A percentile compares a stretch with the other conserved stretches of the same genome.
Evolutionary conservation across 768 basidiomycete species (phyloP).

Genomic region (Trametes cingulata): DNA sequence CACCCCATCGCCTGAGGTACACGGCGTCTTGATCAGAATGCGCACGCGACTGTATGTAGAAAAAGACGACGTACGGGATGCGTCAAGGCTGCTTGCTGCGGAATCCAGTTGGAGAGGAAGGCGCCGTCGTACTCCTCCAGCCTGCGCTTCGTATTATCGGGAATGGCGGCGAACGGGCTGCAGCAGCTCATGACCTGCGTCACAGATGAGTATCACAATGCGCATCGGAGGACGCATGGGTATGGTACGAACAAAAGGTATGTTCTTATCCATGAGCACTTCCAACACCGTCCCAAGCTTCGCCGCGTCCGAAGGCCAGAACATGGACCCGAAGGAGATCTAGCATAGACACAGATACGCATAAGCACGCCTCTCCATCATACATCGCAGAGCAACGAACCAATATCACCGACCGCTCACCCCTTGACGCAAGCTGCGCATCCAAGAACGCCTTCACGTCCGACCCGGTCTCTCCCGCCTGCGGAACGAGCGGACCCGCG

Average conservation of each 20-base stretch:
- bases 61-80: background rate
- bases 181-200: background rate
- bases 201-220: background rate
- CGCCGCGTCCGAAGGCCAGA: slow-evolving; percentile 4
- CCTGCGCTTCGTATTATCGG: background rate
- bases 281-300: slow-evolving; percentile 1
- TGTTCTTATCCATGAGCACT: slow-evolving; percentile 1
- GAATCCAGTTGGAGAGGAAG: background rate
- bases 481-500: slow-evolving; percentile 18
- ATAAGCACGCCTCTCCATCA: background rate
- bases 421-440: slow-evolving; percentile 7
- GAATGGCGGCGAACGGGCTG: background rate
- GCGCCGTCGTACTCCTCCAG: background rate
- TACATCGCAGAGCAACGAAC: background rate
- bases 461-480: background rate
- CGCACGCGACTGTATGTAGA: background rate
- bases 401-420: slow-evolving; percentile 20
- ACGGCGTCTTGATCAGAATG: background rate
- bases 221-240: too few species aligned
- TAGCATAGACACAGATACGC: background rate
- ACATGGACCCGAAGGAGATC: slow-evolving; percentile 9
- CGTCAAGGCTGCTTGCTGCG: slow-evolving; percentile 1
- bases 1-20: slow-evolving; percentile 3
- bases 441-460: slow-evolving; percentile 21
- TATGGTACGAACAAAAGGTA: slow-evolving; percentile 5